Evolutionary conservation across 1,139 yeast genomes (phyloP), one percentile per base, ranked within the genome.

Genomic region (Yamadazyma jaroonii): DNA sequence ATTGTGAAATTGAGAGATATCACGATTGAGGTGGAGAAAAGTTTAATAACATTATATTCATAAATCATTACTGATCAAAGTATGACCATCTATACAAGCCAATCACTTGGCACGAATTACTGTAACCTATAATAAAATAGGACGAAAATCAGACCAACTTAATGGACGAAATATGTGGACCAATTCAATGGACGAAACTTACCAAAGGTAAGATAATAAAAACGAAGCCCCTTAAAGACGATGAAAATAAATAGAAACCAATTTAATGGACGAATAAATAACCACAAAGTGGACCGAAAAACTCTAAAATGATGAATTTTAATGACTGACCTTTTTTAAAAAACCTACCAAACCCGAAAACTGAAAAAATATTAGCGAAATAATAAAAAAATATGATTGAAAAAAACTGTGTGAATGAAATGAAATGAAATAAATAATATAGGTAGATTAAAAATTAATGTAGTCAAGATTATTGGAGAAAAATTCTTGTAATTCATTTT

Each of bases 211-310:
- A 29, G 11, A 9, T 11, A 5, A 15, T 25, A 27, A 9, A 27
- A 4, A 15, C 13, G 30, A 27, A 27, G n/a, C 40, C 40, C 24
- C 31, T 11, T 22, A 14, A 38, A 32, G 23, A 34, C 32, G 15
- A 37, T 35, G 33, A 41, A 22, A 23, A 24, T 28, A 26, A 25
- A 27, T n/a, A 9, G 13, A 9, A 39, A 36, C 44, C 46, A 36
- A 39, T 11, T 38, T 15, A 36, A 44, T 40, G 45, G 44, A 36
- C 40, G 40, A 43, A 41, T 17, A 13, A 14, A 14, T 14, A 22
- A 31, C 11, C 17, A 22, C 20, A 12, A 29, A 22, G 10, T n/a
- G 33, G 27, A 21, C 33, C 27, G 22, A 31, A 20, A 20, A 29
- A 4, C 5, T 5, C 9, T 12, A 11, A 17, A 17, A 4, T 29